Evolutionary conservation across 2,329 filamentous ascomycete genomes (phyloP), one percentile per base, ranked within the genome.

Genomic region (Taxawa tesnikishii): DNA sequence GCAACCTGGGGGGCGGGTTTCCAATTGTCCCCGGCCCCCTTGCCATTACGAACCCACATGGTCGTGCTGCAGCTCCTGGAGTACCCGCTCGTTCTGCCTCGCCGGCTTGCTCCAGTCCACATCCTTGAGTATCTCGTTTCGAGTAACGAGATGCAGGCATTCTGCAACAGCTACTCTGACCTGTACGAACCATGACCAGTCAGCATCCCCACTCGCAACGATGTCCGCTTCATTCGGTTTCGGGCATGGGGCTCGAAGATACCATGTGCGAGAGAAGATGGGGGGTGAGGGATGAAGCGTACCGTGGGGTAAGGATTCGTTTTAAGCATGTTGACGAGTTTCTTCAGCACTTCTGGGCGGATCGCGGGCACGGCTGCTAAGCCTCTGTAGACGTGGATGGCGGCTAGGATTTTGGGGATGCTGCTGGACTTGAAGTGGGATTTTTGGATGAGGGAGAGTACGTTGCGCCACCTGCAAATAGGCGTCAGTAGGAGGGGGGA

Each of bases 381-480:
- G 1, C 74, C 75, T 3, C 76, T 72, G 55, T 94, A 96, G 9
- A 90, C 70, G 46, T 78, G 79, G 38, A 92, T 62, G 14, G 82
- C 83, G 1, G 83, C 80, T 50, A 83, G 73, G 1, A 96, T 66
- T 53, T 90, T 88, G 31, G 77, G 72, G 26, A 94, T 72, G 51
- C 83, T 90, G 13, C 79, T 75, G 1, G 79, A 81, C 57, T 87
- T 88, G 61, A 81, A 87, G 41, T 87, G 81, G 1, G 81, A 70
- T 54, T 79, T 84, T 48, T 92, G 83, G 4, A 79, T 72, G 21
- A 75, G 63, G 5, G 75, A 62, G 37, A 85, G 83, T 3, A 94
- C 58, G 5, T 55, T 64, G 38, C 73, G 72, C 49, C 68, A 70
- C 34, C 65, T 63, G 34, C 8, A 27, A 15, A 14, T 12, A 41